These are phyloP conservation scores for Zygoascus biomembranicola DNA, from an alignment of 805 yeast species.

Conservation along the genomic window DNA sequence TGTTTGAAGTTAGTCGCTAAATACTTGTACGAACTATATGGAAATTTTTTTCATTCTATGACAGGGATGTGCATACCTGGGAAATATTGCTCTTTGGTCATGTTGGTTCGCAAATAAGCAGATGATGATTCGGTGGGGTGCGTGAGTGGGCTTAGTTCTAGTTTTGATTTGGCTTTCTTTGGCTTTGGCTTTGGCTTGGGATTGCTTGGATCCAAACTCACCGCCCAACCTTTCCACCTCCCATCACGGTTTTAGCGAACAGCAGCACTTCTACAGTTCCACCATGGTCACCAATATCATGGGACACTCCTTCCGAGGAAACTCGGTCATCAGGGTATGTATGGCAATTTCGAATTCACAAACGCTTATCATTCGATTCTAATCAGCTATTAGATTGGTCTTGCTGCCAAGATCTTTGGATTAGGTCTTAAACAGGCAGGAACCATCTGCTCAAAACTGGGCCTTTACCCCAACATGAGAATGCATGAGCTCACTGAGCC, in stretches of 20 bases:
- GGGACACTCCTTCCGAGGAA: slow-evolving; percentile 33
- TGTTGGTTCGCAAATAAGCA: not conserved
- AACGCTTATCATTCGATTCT: too few species aligned
- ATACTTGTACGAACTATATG: not conserved
- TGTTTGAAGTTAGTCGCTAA: not conserved
- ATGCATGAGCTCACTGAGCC: slow-evolving; percentile 88
- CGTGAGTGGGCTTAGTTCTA: too few species aligned
- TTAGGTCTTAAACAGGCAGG: slow-evolving; percentile 70
- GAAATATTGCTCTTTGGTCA: slow-evolving; percentile 5
- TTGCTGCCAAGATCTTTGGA: slow-evolving; percentile 79
- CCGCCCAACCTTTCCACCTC: not conserved
- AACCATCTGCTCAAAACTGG: slow-evolving; percentile 74
- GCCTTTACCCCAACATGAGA: slow-evolving; percentile 88
- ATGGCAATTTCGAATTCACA: not conserved
- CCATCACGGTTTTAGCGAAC: not conserved
- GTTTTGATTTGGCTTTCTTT: not conserved
- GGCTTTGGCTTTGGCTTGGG: not conserved
- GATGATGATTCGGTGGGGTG: too few species aligned
- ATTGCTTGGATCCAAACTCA: not conserved
- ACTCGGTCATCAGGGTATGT: slow-evolving; percentile 23
- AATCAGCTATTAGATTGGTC: slow-evolving; percentile 39
- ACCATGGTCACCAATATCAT: slow-evolving; percentile 29
- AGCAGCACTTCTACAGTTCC: too few species aligned
- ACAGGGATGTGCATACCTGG: slow-evolving; percentile 2
- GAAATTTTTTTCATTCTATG: not conserved